These are phyloP conservation scores for Phalaenopsis hybrid DNA, from an alignment of 116 monocot genomes.

Conservation along the genomic window DNA sequence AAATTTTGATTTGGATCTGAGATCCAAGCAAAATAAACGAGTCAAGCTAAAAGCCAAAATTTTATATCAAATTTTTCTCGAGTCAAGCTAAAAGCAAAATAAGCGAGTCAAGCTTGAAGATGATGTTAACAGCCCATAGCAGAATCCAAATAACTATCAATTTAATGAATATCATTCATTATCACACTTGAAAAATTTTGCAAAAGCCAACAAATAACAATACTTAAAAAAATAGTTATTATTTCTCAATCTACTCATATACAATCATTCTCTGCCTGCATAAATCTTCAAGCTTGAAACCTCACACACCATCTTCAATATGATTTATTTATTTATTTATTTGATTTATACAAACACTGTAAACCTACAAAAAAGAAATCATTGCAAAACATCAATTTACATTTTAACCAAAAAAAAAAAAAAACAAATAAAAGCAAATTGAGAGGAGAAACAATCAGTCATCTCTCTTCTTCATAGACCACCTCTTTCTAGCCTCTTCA, in stretches of 20 bases:
- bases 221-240: neutral
- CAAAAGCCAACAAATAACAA: neutral
- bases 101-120: too few relatives aligned
- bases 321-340: neutral
- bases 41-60: too few relatives aligned
- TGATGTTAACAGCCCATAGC: too few relatives aligned
- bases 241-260: neutral
- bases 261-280: neutral
- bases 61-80: too few relatives aligned
- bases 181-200: too few relatives aligned
- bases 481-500: conserved; percentile 40
- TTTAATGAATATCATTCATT: too few relatives aligned
- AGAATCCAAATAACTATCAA: too few relatives aligned
- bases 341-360: neutral
- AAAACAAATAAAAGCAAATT: neutral
- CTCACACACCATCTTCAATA: neutral
- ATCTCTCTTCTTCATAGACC: conserved; percentile 33
- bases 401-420: neutral
- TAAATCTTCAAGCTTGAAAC: neutral
- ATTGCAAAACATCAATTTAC: neutral
- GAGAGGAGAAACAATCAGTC: conserved; percentile 15
- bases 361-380: neutral
- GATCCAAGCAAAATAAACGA: too few relatives aligned
- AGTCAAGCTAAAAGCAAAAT: too few relatives aligned
- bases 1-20: too few relatives aligned